These are phyloP conservation scores for Rhododendron molle DNA, from an alignment of 148 eudicot species.

Conservation along the genomic window DNA sequence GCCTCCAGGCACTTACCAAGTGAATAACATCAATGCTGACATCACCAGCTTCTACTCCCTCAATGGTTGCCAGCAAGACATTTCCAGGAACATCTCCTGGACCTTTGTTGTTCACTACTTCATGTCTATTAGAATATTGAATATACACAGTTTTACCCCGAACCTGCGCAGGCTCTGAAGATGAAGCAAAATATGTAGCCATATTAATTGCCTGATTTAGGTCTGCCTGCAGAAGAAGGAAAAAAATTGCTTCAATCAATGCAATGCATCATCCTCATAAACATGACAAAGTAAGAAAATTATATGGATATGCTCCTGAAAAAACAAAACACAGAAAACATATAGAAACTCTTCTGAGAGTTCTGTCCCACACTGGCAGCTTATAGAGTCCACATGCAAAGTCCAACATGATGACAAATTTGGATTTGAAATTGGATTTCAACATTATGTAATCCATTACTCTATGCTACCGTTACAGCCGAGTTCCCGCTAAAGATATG, in stretches of 20 bases:
- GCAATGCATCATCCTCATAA: neutral
- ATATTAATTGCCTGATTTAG: conserved; percentile 70
- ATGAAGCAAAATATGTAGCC: conserved; percentile 68
- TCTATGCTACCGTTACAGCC: neutral
- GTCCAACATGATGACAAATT: neutral
- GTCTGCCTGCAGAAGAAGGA: conserved; percentile 38
- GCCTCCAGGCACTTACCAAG: conserved; percentile 42
- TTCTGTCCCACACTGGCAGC: neutral
- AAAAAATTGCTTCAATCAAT: neutral
- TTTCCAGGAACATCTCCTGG: conserved; percentile 72
- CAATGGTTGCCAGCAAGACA: conserved; percentile 72
- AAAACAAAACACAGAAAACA: neutral
- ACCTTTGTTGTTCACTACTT: conserved; percentile 65
- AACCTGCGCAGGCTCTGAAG: conserved; percentile 66
- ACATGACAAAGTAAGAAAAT: neutral
- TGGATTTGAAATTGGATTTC: neutral
- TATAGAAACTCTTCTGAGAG: neutral
- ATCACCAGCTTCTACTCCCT: conserved; percentile 68
- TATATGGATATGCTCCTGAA: neutral
- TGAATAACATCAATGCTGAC: conserved; percentile 79
- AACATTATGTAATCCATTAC: too few species aligned
- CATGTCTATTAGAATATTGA: conserved; percentile 72
- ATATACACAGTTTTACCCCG: conserved; percentile 69
- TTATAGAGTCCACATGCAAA: neutral
- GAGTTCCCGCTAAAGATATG: neutral